Base-by-base conservation (phyloP, 176 grass and related monocot genomes). In the Aegilops speltoides region DNA sequence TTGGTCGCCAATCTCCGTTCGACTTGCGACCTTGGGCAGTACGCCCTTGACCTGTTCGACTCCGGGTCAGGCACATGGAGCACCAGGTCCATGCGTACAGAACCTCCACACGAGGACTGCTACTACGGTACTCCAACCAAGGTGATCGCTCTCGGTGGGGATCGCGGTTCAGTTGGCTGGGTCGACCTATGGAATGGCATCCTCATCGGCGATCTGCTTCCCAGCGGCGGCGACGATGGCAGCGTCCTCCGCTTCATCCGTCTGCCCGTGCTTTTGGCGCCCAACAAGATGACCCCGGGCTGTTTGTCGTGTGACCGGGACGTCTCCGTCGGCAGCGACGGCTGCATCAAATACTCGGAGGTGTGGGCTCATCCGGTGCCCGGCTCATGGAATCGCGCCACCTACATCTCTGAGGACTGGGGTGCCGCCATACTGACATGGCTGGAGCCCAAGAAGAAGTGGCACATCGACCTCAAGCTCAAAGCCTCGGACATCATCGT, bases 321-420 rank as follows among this genome's bases (percentile, higher is more conserved):
- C 10, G 11, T 63, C 13, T 29, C 16, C 2, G 1, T 68, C 31
- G 19, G 29, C 15, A 68, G 4, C 1, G 25, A 68, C 4, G 29
- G 65, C 65, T 17, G 0, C 65, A 72, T 72, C 68, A 72, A 40
- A 11, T 72, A 72, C 34, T 72, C n/a, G 4, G 68, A 72, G 68
- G 38, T 72, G 68, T 72, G 34, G 2, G 20, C 38, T 6, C 20
- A 72, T 23, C 10, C 20, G 2, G 9, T 2, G 1, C 19, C 34
- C n/a, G 68, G 20, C 68, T 71, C 34, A 10, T 2, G 0, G 3
- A 19, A 10, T 11, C 19, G 67, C 0, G 10, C 17, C 0, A 36
- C 68, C 68, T 72, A 40, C 34, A 19, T 86, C 8, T 72, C 95
- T 92, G 1, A 46, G 45, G 45, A 46, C 45, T 46, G 12, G 45